A percentile compares a stretch with the other conserved stretches of the same genome.
These are phyloP conservation scores for Chaetomium globosum DNA, from an alignment of 2,329 filamentous ascomycete genomes.

Conservation along the genomic window DNA sequence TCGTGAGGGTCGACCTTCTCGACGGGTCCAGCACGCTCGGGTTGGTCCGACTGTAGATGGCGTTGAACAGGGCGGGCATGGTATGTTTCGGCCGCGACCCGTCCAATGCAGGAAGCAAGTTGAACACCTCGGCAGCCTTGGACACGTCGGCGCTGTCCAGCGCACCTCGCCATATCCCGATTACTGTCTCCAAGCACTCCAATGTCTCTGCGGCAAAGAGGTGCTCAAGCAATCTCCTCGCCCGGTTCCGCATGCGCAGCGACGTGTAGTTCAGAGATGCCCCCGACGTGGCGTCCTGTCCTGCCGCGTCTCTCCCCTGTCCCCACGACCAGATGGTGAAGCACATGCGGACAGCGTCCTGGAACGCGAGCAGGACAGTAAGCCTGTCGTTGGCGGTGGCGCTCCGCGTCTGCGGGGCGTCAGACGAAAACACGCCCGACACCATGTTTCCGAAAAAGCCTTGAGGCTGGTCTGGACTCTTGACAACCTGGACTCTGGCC, in stretches of 20 bases:
- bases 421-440: conserved; percentile 82
- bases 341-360: conserved; percentile 90
- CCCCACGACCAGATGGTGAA: conserved; percentile 97
- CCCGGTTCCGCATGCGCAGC: conserved; percentile 84
- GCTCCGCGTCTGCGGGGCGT: conserved; percentile 74
- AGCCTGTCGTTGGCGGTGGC: conserved; percentile 90
- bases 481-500: conserved; percentile 65
- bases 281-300: conserved; percentile 66
- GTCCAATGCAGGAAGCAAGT: conserved; percentile 85
- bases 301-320: conserved; percentile 59
- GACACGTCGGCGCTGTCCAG: conserved; percentile 50
- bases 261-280: conserved; percentile 92
- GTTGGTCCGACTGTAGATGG: conserved; percentile 92
- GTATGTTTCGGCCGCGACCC: conserved; percentile 88
- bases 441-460: conserved; percentile 95
- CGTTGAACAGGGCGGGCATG: conserved; percentile 92
- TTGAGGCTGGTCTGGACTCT: conserved; percentile 80
- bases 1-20: conserved; percentile 84
- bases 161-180: conserved; percentile 74
- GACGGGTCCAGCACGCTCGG: conserved; percentile 74
- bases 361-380: conserved; percentile 93
- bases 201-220: conserved; percentile 89
- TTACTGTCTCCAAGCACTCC: conserved; percentile 89
- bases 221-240: conserved; percentile 85
- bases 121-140: conserved; percentile 70